Percentiles rank a stretch among this genome's conserved stretches.
Conservation (phyloP, 495 filamentous ascomycete species). For the Penicillium silybi region DNA sequence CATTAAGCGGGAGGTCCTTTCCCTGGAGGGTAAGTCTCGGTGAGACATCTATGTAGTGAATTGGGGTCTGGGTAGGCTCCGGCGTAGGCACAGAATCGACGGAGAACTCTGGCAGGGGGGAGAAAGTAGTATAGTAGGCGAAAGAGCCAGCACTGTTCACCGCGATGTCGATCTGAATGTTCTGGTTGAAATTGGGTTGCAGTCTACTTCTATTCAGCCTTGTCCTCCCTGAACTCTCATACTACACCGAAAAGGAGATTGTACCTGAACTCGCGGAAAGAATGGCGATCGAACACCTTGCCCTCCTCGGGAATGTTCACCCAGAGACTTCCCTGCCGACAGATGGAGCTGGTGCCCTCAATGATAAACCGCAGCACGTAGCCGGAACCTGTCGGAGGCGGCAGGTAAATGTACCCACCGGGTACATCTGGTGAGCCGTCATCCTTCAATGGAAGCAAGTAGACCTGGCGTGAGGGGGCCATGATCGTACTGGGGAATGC, state of each 20-base stretch:
- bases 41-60: conserved; percentile 90
- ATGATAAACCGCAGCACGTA: conserved; percentile 87
- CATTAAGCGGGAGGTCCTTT: conserved; percentile 68
- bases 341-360: conserved; percentile 94
- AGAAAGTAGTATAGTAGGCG: conserved; percentile 92
- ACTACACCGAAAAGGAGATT: neutral
- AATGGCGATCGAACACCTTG: conserved; percentile 65
- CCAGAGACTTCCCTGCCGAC: conserved; percentile 89
- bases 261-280: conserved; percentile 85
- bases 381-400: conserved; percentile 64
- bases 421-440: conserved; percentile 86
- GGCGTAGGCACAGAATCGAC: conserved; percentile 47
- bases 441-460: conserved; percentile 86
- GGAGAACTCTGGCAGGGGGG: conserved; percentile 76
- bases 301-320: conserved; percentile 84
- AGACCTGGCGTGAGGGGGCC: conserved; percentile 52
- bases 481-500: conserved; percentile 7
- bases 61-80: conserved; percentile 60
- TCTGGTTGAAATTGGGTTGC: conserved; percentile 85
- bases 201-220: conserved; percentile 55
- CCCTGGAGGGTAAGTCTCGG: conserved; percentile 73
- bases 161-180: conserved; percentile 81
- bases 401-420: conserved; percentile 87
- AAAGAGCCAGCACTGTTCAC: conserved; percentile 85
- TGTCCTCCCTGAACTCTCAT: neutral